These are phyloP conservation scores for Lentinus polychrous DNA, from an alignment of 1,284 basidiomycete genomes.

Conservation along the genomic window DNA sequence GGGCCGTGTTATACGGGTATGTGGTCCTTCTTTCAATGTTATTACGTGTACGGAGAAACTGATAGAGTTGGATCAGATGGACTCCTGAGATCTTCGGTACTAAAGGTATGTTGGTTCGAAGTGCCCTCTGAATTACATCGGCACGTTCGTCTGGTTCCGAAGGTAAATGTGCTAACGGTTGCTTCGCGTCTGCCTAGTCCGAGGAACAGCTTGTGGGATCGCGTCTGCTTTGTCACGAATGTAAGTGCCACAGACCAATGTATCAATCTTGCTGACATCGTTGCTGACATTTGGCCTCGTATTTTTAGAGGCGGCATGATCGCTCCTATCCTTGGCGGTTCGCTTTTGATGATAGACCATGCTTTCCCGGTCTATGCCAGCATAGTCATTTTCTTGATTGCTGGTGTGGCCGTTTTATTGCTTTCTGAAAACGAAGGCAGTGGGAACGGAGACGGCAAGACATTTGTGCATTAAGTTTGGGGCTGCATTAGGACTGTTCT, in stretches of 20 bases:
- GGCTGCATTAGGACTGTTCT: neutral
- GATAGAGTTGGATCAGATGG: conserved; percentile 43
- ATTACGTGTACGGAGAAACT: neutral
- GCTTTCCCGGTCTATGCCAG: conserved; percentile 79
- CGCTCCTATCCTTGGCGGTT: conserved; percentile 80
- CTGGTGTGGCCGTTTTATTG: conserved; percentile 61
- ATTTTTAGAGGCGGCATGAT: conserved; percentile 78
- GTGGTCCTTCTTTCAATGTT: conserved; percentile 6
- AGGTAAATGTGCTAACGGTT: neutral
- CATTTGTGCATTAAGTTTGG: neutral
- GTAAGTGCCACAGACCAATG: conserved; percentile 37
- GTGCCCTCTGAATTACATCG: neutral
- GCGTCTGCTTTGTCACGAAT: conserved; percentile 86
- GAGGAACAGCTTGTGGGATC: conserved; percentile 89
- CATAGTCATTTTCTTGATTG: conserved; percentile 62
- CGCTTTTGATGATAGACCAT: conserved; percentile 65
- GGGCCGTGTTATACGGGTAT: conserved; percentile 80
- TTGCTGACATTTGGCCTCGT: conserved; percentile 4
- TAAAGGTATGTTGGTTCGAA: conserved; percentile 38
- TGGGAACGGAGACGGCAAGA: conserved; percentile 11
- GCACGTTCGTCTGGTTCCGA: too few species aligned
- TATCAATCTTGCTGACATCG: conserved; percentile 5
- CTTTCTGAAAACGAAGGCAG: conserved; percentile 35
- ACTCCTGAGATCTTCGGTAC: conserved; percentile 89
- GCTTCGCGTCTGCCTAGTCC: conserved; percentile 38